Evolutionary conservation across 352 stramenopile genomes (phyloP), one percentile per base, ranked within the genome.

Genomic region (Elongisporangium senticosum): DNA sequence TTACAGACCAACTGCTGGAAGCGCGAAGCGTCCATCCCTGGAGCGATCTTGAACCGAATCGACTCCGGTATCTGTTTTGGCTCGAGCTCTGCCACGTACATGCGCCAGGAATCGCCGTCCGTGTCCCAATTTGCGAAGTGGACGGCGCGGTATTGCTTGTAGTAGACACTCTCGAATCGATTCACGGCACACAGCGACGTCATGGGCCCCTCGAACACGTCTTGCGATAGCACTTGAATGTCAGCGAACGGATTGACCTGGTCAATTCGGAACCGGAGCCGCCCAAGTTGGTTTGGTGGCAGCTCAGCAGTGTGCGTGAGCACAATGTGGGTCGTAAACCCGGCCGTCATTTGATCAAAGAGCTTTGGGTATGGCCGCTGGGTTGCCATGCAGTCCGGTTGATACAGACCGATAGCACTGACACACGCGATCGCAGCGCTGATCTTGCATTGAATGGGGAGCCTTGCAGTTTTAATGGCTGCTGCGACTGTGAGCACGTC

Each of bases 161-260:
- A 86, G 56, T 90, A 81, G 0, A 54, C 63, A 52, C 67, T 83
- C 39, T 89, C 68, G 22, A 91, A 90, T 10, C 69, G 74, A 51
- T 90, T 77, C 0, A 85, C 50, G 1, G 65, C 72, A 2, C 90
- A 65, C 1, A 93, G 55, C 17, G 75, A 58, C 20, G 77, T 78
- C 13, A 90, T 59, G 2, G 74, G 70, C 0, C 73, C 71, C 65
- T 90, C 79, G 62, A 93, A 90, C 0, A 87, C 74, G 15, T 84
- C 70, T 0, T 74, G 75, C 1, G 77, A 70, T 2, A 93, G 69
- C 19, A 87, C 75, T 28, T 88, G 75, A 7, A 90, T 71, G 53
- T 91, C 81, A 0, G 77, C 78, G 24, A 90, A 93, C 50, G 83
- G 71, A 58, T 90, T 91, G 23, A 63, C 65, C 19, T 87, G 69